Evolutionary conservation across 1,284 basidiomycete genomes (phyloP), one percentile per base, ranked within the genome.

Genomic region (Naganishia sp.): DNA sequence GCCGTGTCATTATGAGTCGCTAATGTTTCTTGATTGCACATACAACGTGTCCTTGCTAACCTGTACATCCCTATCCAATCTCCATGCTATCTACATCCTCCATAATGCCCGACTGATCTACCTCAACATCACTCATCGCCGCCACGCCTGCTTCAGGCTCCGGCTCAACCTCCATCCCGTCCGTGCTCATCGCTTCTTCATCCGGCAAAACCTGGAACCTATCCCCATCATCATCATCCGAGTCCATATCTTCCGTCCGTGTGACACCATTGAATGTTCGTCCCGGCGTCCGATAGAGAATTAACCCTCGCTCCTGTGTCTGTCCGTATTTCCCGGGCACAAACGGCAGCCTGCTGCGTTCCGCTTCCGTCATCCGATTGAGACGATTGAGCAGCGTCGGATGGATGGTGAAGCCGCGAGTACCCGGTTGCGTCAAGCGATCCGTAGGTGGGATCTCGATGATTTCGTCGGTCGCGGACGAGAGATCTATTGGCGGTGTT

Each of bases 341-440:
- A 13, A 43, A 57, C 18, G 57, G 58, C 21, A 62, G 17, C 25
- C 43, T 50, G 54, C 51, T 21, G 4, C 65, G 41, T 61, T 60
- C 49, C n/a, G 32, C 31, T 41, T 66, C 57, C 5, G 35, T 54
- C 57, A 66, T 51, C 17, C 60, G 60, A 23, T 60, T 54, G n/a
- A 68, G 47, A 13, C 57, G 67, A 18, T 52, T 65, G 32, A 68
- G 63, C 13, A 68, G 54, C 13, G 67, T 65, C n/a, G 67, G 63
- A 17, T 63, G 64, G 23, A 68, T 65, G 25, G 63, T 65, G 57
- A 68, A 68, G 13, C 67, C 67, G 6, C 55, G 52, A 43, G 50
- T 35, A 10, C 67, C 67, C 10, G 67, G 67, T 65, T 68, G 67
- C 4, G 49, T 35, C 18, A 54, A 39, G 21, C 32, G 43, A 25